Evolutionary conservation across 2,329 filamentous ascomycete genomes (phyloP).

Genomic region (Fusarium chlamydosporum): DNA sequence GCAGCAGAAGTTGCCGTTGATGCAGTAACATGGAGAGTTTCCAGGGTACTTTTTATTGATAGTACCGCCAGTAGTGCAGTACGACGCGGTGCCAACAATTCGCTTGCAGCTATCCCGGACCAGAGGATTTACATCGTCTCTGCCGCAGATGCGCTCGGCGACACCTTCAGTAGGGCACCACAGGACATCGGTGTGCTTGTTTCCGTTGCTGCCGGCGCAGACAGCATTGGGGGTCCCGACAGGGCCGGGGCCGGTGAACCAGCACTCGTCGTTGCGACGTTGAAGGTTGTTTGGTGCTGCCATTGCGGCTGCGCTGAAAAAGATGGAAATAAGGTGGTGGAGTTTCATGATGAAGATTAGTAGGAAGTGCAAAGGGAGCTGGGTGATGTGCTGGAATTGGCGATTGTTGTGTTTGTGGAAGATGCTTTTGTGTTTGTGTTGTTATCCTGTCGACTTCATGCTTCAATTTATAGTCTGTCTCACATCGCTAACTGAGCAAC

Average conservation of each 20-base stretch:
- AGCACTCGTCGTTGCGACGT: not conserved
- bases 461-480: too few species aligned
- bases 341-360: too few species aligned
- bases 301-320: too few species aligned
- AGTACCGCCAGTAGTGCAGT: not conserved
- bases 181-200: not conserved
- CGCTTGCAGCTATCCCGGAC: not conserved
- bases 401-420: too few species aligned
- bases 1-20: not conserved
- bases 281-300: too few species aligned
- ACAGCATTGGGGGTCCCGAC: not conserved
- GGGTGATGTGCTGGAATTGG: too few species aligned
- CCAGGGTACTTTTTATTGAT: not conserved
- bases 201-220: not conserved
- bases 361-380: too few species aligned
- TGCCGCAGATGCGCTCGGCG: not conserved
- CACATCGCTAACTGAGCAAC: too few species aligned
- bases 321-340: too few species aligned
- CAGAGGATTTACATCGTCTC: not conserved
- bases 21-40: not conserved
- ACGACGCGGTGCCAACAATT: not conserved
- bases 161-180: not conserved
- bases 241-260: not conserved
- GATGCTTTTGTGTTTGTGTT: too few species aligned
- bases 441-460: too few species aligned